Percentiles rank a stretch among this genome's conserved stretches.
Conservation (phyloP, 495 filamentous ascomycete species). For the Hypoxylon subgilvum region DNA sequence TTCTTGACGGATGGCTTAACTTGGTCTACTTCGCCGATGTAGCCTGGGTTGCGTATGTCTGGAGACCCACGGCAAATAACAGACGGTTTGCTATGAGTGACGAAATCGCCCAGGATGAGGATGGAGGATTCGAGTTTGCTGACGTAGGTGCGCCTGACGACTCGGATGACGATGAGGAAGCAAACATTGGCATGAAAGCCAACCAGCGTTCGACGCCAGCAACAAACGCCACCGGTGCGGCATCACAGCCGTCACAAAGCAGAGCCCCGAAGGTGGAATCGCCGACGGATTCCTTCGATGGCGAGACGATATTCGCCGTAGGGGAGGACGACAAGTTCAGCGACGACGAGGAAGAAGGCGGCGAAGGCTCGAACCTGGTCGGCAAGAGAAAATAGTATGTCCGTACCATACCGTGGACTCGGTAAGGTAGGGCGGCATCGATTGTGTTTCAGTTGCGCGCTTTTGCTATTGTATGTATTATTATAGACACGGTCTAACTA, state of each 20-base stretch:
- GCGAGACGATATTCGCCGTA: constrained; percentile 93
- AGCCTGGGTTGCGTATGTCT: constrained; percentile 91
- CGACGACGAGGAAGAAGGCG: constrained; percentile 57
- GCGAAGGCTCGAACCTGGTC: constrained; percentile 65
- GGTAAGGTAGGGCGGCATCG: constrained; percentile 13
- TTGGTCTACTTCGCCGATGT: constrained; percentile 94
- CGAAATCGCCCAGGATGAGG: constrained; percentile 98
- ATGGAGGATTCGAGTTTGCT: constrained; percentile 92
- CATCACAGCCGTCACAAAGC: constrained; percentile 43
- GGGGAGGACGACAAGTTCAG: constrained; percentile 79
- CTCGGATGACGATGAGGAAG: constrained; percentile 68
- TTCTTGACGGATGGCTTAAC: constrained; percentile 97
- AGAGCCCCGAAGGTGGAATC: constrained; percentile 50
- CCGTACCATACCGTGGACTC: neutral
- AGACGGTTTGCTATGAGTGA: constrained; percentile 98
- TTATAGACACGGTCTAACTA: constrained; percentile 31
- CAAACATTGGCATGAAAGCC: constrained; percentile 46
- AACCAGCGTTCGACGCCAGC: constrained; percentile 29
- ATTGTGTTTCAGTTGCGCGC: constrained; percentile 16
- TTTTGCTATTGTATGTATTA: constrained; percentile 42
- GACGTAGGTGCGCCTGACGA: constrained; percentile 78
- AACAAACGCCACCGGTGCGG: constrained; percentile 13
- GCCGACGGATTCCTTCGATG: constrained; percentile 77
- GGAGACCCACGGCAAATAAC: constrained; percentile 96
- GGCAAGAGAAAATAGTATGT: constrained; percentile 49